phyloP scores from a whole-genome alignment of 2,329 filamentous ascomycete species.

The Lachnellula suecica region DNA sequence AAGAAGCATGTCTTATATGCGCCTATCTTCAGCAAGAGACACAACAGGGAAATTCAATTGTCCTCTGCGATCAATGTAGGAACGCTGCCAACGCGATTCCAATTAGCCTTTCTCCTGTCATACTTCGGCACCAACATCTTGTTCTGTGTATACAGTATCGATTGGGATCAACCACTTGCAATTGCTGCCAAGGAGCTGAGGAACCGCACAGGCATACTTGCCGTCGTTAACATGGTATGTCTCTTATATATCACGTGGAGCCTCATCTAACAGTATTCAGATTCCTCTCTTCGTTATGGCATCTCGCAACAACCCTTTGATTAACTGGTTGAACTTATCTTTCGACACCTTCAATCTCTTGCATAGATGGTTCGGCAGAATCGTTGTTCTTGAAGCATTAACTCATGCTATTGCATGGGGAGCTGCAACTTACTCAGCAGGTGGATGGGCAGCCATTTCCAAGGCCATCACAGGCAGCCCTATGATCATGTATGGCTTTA shows the following conservation, averaged over 20 bases:
- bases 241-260: constrained; percentile 9
- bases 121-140: constrained; percentile 74
- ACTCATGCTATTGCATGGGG: constrained; percentile 64
- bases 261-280: constrained; percentile 24
- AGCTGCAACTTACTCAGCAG: constrained; percentile 38
- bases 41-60: constrained; percentile 73
- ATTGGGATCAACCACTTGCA: constrained; percentile 49
- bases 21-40: constrained; percentile 70
- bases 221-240: constrained; percentile 72
- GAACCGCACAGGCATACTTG: constrained; percentile 68
- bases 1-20: constrained; percentile 69
- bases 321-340: constrained; percentile 68
- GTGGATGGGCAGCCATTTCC: constrained; percentile 49
- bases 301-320: constrained; percentile 76
- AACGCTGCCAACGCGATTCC: constrained; percentile 77
- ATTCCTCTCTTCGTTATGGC: constrained; percentile 72
- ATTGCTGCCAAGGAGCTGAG: constrained; percentile 52
- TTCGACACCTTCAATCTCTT: constrained; percentile 83
- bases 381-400: constrained; percentile 68
- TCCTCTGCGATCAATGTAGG: constrained; percentile 69
- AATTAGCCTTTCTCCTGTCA: constrained; percentile 64
- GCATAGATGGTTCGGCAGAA: constrained; percentile 78
- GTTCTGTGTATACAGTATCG: constrained; percentile 70
- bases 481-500: constrained; percentile 58
- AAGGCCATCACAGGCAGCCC: constrained; percentile 37